Evolutionary conservation across 2,329 filamentous ascomycete species (phyloP).

Genomic region (Aspergillus puulaauensis): DNA sequence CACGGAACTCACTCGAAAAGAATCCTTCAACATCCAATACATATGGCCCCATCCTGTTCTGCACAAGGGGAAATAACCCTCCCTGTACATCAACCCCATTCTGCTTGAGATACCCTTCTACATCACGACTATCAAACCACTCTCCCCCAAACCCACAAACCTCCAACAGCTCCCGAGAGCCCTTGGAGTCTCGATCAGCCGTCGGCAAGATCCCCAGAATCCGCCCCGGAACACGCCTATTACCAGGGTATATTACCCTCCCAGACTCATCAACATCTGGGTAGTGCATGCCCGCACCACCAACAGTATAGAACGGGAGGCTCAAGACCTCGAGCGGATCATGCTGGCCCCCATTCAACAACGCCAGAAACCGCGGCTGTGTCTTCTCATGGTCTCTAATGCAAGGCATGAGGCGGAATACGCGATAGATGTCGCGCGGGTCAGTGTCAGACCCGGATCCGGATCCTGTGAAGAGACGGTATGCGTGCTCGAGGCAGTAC

Average conservation of each 20-base stretch:
- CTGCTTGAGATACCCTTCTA: slow-evolving; percentile 20
- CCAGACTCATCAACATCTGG: slow-evolving; percentile 31
- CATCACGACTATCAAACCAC: slow-evolving; percentile 24
- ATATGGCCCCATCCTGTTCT: not conserved
- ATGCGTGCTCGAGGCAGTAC: slow-evolving; percentile 61
- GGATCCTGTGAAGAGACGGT: slow-evolving; percentile 52
- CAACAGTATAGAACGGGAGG: slow-evolving; percentile 64
- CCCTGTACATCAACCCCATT: slow-evolving; percentile 2
- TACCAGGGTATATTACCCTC: slow-evolving; percentile 33
- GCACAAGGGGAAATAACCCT: not conserved
- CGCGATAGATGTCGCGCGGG: slow-evolving; percentile 50
- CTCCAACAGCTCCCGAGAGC: slow-evolving; percentile 1
- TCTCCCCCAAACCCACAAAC: slow-evolving; percentile 17
- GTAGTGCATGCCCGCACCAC: slow-evolving; percentile 68
- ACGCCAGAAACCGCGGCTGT: slow-evolving; percentile 34
- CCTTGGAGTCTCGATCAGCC: not conserved
- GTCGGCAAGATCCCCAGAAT: slow-evolving; percentile 14
- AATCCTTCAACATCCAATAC: not conserved
- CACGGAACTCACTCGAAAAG: not conserved
- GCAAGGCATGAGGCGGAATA: slow-evolving; percentile 68
- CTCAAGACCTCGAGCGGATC: slow-evolving; percentile 59
- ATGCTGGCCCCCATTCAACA: slow-evolving; percentile 38
- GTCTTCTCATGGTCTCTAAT: slow-evolving; percentile 49
- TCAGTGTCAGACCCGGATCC: slow-evolving; percentile 49
- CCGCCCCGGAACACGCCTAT: slow-evolving; percentile 20